Conservation (phyloP, 345 rosid genomes). For the Pistacia integerrima region DNA sequence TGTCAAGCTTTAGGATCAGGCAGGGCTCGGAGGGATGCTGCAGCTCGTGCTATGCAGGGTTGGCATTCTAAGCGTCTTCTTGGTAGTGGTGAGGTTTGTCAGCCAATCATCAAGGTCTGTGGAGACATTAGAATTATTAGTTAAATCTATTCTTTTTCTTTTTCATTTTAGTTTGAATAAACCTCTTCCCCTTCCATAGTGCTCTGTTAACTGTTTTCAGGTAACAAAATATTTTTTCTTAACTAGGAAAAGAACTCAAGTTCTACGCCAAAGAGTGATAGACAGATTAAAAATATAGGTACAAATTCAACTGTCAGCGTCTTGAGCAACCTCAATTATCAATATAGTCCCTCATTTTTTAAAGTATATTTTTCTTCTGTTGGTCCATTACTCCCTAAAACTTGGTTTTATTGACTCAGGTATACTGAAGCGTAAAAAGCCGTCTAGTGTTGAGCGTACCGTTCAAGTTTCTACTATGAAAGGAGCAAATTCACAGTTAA, state of each 20-base stretch:
- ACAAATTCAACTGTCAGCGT: constrained; percentile 12
- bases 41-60: constrained; percentile 77
- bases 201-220: neutral
- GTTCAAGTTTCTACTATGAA: constrained; percentile 37
- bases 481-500: constrained; percentile 47
- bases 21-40: constrained; percentile 69
- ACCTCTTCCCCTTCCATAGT: neutral
- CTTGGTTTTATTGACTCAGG: constrained; percentile 37
- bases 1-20: constrained; percentile 55
- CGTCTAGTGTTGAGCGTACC: constrained; percentile 39
- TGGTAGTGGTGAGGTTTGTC: constrained; percentile 63
- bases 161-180: neutral
- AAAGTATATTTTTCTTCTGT: neutral
- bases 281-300: constrained; percentile 56
- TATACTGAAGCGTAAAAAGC: constrained; percentile 52
- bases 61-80: constrained; percentile 67
- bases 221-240: constrained; percentile 11
- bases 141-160: neutral
- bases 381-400: constrained; percentile 1
- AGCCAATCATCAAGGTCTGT: constrained; percentile 47
- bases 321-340: constrained; percentile 1
- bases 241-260: constrained; percentile 49
- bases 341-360: neutral
- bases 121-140: constrained; percentile 2
- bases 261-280: constrained; percentile 49